Evolutionary conservation across 257 asterid genomes (phyloP), one percentile per base, ranked within the genome.

Genomic region (Ocimum tenuiflorum): DNA sequence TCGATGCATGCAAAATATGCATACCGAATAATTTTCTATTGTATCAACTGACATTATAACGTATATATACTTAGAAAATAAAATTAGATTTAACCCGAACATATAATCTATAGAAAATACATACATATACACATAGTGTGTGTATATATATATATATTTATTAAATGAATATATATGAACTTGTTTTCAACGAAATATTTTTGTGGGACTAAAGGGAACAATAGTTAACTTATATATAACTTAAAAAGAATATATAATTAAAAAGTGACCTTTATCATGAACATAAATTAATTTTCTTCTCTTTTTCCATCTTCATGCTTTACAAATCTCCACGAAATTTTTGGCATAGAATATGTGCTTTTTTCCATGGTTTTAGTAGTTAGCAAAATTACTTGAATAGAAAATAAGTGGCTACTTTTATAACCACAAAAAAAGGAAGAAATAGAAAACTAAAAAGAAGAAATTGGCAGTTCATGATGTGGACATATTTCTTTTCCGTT

Each of bases 281-380:
- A 60, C 12, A 42, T 19, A 29, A 11, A 10, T 27, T 42, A 9
- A 35, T 1, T 3, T 14, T 13, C 3, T 69, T 6, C 15, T 20
- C 18, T n/a, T 24, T 39, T 20, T 14, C 55, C 45, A 7, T 35
- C 15, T 70, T 48, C 54, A 38, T 39, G 36, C 24, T 60, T 56
- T 43, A 29, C 6, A 38, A 20, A 42, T 62, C 29, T 29, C 55
- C 38, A 15, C 1, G 43, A 36, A 66, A 71, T 45, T 66, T 53
- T 48, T 23, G 19, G 14, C 27, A 27, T 24, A 18, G 42, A 22
- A 60, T 51, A 55, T 57, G n/a, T 35, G 52, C 13, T 41, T 5
- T 52, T 42, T 24, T 19, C 22, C 27, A 60, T 56, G 66, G 77
- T 80, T 79, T 77, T 70, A 79, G 75, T 38, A 74, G 18, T 78